Evolutionary conservation across 345 rosid species (phyloP), one percentile per base, ranked within the genome.

Genomic region (Cardiospermum halicacabum): DNA sequence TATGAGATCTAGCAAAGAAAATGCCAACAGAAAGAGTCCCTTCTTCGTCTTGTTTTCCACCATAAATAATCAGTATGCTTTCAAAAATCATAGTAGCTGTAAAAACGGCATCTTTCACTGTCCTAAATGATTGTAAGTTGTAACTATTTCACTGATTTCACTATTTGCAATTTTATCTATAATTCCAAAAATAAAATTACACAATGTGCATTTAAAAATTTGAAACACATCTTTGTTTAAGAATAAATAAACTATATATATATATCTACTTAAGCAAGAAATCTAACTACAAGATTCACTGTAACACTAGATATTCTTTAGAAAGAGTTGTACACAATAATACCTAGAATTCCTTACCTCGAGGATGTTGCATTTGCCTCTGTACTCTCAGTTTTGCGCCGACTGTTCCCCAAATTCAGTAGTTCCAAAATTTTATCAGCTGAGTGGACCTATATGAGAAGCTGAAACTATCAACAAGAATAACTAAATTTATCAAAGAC

Each of bases 361-460:
- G 98, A 93, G 15, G 98, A 93, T 65, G 98, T 88, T 66, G 76
- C 77, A 65, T 93, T 93, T 80, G 85, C 91, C 78, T 90, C 97
- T 1, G 96, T 93, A 77, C 91, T 86, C 70, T 93, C 98, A 40
- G 92, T 93, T 85, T 93, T 93, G 61, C 98, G 71, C 65, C 97
- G 76, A 74, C 94, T 84, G 62, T 93, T 93, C 60, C 98, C 98
- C 77, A 93, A 64, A 80, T 86, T 89, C 74, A 93, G 72, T 62
- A 93, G 86, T 74, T 90, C 97, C 80, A 93, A 85, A 77, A 93
- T 93, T 72, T 83, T 89, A 71, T 88, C 91, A 36, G 98, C 89
- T 49, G 98, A 88, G 68, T 73, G 82, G 64, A 93, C 96, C 98
- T 92, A 69, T 67, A 74, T 56, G 39, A 65, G 24, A 55, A 77